Conservation (phyloP, 2,329 filamentous ascomycete genomes). For the Fusarium sp. region DNA sequence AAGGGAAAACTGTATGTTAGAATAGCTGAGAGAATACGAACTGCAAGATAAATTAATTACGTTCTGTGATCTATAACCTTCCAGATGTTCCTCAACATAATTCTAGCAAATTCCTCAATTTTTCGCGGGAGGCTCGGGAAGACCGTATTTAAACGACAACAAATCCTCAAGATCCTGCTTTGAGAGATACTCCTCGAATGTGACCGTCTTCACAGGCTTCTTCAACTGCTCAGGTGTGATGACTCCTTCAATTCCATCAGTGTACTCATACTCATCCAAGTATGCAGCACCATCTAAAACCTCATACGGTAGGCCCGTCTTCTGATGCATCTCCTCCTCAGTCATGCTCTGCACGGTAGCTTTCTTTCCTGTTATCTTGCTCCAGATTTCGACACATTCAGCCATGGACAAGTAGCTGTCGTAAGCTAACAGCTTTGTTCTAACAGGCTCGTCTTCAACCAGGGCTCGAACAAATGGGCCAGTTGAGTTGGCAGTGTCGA, state of each 20-base stretch:
- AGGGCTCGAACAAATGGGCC: conserved; percentile 60
- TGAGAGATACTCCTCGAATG: conserved; percentile 50
- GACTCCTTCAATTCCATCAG: conserved; percentile 53
- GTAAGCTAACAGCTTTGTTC: conserved; percentile 60
- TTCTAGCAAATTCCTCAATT: background rate
- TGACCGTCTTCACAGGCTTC: conserved; percentile 46
- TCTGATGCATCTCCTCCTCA: conserved; percentile 51
- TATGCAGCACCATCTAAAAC: conserved; percentile 53
- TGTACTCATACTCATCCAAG: conserved; percentile 57
- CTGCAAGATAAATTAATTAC: background rate
- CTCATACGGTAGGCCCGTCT: conserved; percentile 53
- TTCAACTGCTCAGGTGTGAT: conserved; percentile 57
- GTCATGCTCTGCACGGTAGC: conserved; percentile 49
- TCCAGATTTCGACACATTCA: conserved; percentile 53
- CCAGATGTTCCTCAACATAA: rapidly evolving
- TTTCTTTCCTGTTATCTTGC: conserved; percentile 53
- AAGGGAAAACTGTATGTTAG: background rate
- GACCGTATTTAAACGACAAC: background rate
- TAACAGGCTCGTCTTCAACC: conserved; percentile 54
- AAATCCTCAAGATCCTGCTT: conserved; percentile 30
- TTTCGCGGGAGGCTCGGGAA: background rate
- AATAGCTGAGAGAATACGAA: background rate
- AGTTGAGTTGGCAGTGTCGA: conserved; percentile 54
- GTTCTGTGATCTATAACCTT: background rate
- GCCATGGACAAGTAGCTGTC: conserved; percentile 53